Percentiles rank a stretch among this genome's conserved stretches.
Evolutionary conservation across 495 filamentous ascomycete genomes (phyloP).

Genomic region (Xylaria castorea): DNA sequence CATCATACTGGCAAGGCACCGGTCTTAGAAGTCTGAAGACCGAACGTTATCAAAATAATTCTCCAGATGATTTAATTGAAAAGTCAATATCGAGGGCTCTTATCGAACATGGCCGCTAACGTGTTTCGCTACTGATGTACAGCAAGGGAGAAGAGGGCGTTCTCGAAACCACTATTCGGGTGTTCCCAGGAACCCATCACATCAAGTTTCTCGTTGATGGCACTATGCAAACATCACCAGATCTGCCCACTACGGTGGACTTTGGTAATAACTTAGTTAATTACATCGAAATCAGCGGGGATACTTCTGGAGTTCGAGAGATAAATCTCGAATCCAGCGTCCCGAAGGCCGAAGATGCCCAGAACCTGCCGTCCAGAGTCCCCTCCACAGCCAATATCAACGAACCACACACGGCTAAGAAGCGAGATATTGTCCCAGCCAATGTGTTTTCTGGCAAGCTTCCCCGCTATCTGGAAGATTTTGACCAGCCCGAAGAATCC

Average conservation of each 20-base stretch:
- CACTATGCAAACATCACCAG: constrained; percentile 84
- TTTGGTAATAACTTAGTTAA: constrained; percentile 97
- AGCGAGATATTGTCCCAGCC: constrained; percentile 50
- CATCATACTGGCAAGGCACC: constrained; percentile 13
- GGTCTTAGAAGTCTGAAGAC: constrained; percentile 25
- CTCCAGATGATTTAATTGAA: background rate
- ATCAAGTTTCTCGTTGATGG: constrained; percentile 95
- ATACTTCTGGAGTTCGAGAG: constrained; percentile 43
- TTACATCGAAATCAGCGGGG: constrained; percentile 90
- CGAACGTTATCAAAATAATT: background rate
- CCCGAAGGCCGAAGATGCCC: constrained; percentile 40
- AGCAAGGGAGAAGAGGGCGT: constrained; percentile 62
- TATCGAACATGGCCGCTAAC: constrained; percentile 11
- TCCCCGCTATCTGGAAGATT: constrained; percentile 83
- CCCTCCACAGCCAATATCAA: constrained; percentile 41
- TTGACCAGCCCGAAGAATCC: constrained; percentile 82
- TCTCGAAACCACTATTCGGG: constrained; percentile 75
- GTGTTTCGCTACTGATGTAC: constrained; percentile 30
- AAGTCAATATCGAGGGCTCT: background rate
- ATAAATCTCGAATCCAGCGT: constrained; percentile 34
- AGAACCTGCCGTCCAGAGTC: constrained; percentile 41
- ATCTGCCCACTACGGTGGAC: constrained; percentile 92
- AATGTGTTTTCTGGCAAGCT: constrained; percentile 67
- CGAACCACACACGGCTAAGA: constrained; percentile 48
- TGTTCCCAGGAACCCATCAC: constrained; percentile 94